phyloP scores from a whole-genome alignment of 2,329 filamentous ascomycete genomes.

The Ascochyta rabiei region DNA sequence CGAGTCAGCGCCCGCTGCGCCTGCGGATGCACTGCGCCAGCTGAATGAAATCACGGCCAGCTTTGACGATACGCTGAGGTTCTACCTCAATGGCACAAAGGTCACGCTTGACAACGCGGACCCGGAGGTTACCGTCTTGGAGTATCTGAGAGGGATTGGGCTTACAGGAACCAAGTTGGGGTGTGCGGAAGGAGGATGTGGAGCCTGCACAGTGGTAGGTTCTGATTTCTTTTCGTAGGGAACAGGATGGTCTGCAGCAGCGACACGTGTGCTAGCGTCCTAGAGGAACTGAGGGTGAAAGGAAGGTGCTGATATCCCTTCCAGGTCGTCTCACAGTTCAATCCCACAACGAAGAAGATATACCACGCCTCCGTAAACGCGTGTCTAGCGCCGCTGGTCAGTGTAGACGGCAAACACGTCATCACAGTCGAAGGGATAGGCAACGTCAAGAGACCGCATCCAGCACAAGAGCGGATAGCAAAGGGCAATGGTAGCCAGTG shows the following conservation, averaged over 20 bases:
- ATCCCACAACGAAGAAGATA: slow-evolving; percentile 88
- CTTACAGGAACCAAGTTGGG: slow-evolving; percentile 95
- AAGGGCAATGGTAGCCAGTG: slow-evolving; percentile 92
- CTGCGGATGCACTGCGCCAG: slow-evolving; percentile 51
- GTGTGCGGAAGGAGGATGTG: slow-evolving; percentile 95
- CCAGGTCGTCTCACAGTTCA: slow-evolving; percentile 84
- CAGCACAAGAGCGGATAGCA: slow-evolving; percentile 87
- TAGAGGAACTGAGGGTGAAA: not conserved
- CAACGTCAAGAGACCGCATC: slow-evolving; percentile 83
- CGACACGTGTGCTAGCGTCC: not conserved
- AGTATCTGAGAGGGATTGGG: slow-evolving; percentile 91
- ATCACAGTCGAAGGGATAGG: slow-evolving; percentile 98
- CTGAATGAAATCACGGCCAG: slow-evolving; percentile 70
- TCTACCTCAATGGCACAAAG: slow-evolving; percentile 93
- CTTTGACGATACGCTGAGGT: slow-evolving; percentile 87
- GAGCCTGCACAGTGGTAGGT: slow-evolving; percentile 86
- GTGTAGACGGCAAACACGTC: slow-evolving; percentile 96
- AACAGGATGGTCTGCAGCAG: no score
- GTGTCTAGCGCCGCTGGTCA: slow-evolving; percentile 89
- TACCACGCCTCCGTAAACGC: slow-evolving; percentile 98
- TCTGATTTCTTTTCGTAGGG: slow-evolving; percentile 5
- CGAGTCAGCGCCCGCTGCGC: slow-evolving; percentile 50
- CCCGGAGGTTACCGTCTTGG: slow-evolving; percentile 87
- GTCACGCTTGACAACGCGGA: slow-evolving; percentile 86
- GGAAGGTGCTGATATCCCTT: slow-evolving; percentile 4